Conservation (phyloP, 2,329 filamentous ascomycete genomes). For the Xylaria sp. region DNA sequence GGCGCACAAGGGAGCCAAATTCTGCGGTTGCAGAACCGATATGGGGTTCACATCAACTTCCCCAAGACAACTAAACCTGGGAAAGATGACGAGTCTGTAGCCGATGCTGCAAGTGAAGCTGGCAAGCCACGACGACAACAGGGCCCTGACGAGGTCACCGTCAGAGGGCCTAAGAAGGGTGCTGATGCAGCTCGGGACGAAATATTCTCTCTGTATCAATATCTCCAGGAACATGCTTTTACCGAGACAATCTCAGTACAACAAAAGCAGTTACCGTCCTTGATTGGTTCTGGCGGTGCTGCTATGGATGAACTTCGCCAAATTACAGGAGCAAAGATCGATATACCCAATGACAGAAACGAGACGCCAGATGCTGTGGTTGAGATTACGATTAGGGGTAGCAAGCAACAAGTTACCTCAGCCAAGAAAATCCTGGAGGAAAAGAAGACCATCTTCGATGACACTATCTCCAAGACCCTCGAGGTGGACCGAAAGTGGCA, state of each 20-base stretch:
- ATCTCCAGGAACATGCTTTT: constrained; percentile 86
- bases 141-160: constrained; percentile 85
- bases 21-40: constrained; percentile 89
- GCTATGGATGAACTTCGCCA: constrained; percentile 91
- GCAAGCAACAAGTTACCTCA: constrained; percentile 87
- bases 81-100: constrained; percentile 75
- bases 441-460: constrained; percentile 86
- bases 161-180: constrained; percentile 91
- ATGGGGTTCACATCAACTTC: constrained; percentile 93
- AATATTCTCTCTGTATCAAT: constrained; percentile 87
- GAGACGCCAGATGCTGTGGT: constrained; percentile 74
- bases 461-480: constrained; percentile 84
- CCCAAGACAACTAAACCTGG: constrained; percentile 72
- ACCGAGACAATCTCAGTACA: constrained; percentile 84
- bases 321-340: constrained; percentile 86
- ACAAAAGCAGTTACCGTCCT: constrained; percentile 89
- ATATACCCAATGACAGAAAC: constrained; percentile 85
- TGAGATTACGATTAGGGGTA: constrained; percentile 92
- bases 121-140: constrained; percentile 75
- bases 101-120: constrained; percentile 75
- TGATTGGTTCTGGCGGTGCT: constrained; percentile 90
- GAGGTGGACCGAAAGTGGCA: constrained; percentile 97
- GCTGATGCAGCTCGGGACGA: constrained; percentile 93
- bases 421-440: constrained; percentile 91
- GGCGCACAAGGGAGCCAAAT: constrained; percentile 88